Base-by-base conservation (phyloP, 2,329 filamentous ascomycete species). In the Penicillium sumatraense region DNA sequence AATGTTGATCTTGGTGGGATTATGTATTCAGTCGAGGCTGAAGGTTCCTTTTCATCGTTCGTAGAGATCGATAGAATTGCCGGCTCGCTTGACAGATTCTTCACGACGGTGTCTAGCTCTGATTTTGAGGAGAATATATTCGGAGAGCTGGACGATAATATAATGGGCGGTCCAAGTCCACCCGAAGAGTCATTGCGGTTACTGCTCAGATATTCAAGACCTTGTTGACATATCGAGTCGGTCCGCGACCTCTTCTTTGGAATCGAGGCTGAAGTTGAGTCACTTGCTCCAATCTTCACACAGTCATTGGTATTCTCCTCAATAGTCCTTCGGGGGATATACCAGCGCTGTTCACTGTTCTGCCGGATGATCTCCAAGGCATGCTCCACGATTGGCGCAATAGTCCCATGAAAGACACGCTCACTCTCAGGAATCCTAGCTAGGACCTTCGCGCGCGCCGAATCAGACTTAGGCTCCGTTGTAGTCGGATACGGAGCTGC, bases 1-100 rank as follows among this genome's bases (percentile, higher is more conserved):
- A 83, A 82, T 0, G 71, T 75, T 11, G 82, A 78, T 5, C 63
- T 55, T 4, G 82, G 75, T 16, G 85, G 84, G 13, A 86, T 67
- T 3, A 65, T 70, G 60, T 73, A 56, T 33, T 69, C 57, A 11
- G 36, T 21, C 10, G 18, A 13, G 18, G 18, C 4, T 20, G 36
- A 40, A 8, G 13, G 16, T 21, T 13, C 2, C 5, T 13, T 36
- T n/a, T 36, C 16, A 36, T 42, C 23, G 16, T 14, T 4, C 27
- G 23, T 2, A 3, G 40, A 27, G 31, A 59, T 51, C 9, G 46
- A 52, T 18, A 68, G 21, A 13, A 46, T 44, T 3, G 61, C 58
- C 2, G 45, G 8, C n/a, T 58, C 52, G 1, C 41, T 24, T 9
- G 67, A 72, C 4, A 66, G 61, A 58, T 76, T 76, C 50, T 66